Conservation (phyloP, 805 yeast species). For the Allodekkera sacchari region DNA sequence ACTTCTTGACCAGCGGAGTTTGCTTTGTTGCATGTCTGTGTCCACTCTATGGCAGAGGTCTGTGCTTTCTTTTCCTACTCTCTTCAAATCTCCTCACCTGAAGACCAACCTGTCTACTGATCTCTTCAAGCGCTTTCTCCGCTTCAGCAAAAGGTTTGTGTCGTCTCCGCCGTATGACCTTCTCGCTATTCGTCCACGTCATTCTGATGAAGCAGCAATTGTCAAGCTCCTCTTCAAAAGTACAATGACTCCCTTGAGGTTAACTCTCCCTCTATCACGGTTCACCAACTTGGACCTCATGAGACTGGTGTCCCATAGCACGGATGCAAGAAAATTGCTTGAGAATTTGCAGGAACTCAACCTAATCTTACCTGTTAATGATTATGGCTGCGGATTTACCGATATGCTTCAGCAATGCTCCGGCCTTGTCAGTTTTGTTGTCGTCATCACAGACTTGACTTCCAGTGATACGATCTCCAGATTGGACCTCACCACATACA, state of each 20-base stretch:
- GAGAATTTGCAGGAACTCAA: slow-evolving; percentile 7
- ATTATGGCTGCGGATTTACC: slow-evolving; percentile 11
- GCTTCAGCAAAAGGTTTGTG: not conserved
- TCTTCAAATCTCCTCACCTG: not conserved
- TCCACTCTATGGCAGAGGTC: slow-evolving; percentile 1
- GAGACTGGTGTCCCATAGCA: slow-evolving; percentile 5
- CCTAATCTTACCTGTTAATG: slow-evolving; percentile 9
- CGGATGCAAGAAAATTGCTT: slow-evolving; percentile 8
- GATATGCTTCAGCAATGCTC: slow-evolving; percentile 8
- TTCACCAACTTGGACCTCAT: slow-evolving; percentile 7
- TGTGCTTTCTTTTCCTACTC: not conserved
- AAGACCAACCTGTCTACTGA: not conserved
- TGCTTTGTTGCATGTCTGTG: not conserved
- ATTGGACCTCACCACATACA: too few species aligned
- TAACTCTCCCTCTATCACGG: slow-evolving; percentile 5
- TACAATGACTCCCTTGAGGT: slow-evolving; percentile 5
- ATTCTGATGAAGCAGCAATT: slow-evolving; percentile 12
- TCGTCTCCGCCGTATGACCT: too few species aligned
- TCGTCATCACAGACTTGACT: too few species aligned
- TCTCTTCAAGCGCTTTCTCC: not conserved
- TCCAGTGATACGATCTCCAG: too few species aligned
- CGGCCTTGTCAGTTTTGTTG: too few species aligned
- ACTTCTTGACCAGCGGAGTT: not conserved
- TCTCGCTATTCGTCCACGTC: too few species aligned
- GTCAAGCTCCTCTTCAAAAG: slow-evolving; percentile 8